Base-by-base conservation (phyloP, 306 rosid species). In the Vigna hirtella region DNA sequence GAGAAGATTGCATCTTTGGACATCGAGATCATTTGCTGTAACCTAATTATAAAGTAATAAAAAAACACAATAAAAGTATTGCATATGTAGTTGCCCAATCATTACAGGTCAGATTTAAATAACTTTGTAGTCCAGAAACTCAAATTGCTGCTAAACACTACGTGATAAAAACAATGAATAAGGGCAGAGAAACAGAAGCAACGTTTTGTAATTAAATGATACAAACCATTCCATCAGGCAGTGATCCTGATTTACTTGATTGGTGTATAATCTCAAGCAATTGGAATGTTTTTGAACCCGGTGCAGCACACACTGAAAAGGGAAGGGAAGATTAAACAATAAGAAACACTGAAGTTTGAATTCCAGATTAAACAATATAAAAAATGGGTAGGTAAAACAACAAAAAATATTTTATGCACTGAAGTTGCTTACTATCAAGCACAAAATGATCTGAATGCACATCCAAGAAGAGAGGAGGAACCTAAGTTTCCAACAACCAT, bases 231-330 rank as follows among this genome's bases (percentile, higher is more conserved):
- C 99, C 99, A 55, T 77, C 81, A 58, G 99, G 99, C 36, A 96
- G 86, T 28, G 68, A 76, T 74, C 98, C 97, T 5, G 93, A 82
- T 85, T 91, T 84, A 77, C 85, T 80, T 74, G 99, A 88, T 52
- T 67, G 88, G 85, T 96, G 89, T 61, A 96, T 86, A 73, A 89
- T 90, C 92, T 96, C 99, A 70, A 96, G 99, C 88, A 96, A 77
- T 86, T 96, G 99, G 81, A 96, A 96, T 36, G 99, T 96, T 88
- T 96, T 96, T 1, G 99, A 96, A 70, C 99, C 99, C 15, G 98
- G 99, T 66, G 99, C 99, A 82, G 99, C 99, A 79, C 99, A 96
- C 99, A 96, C 99, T 96, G 85, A 64, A 66, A 86, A 77, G 66
- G 61, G 77, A 51, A 43, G 52, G 72, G 16, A 26, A 20, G 34